Evolutionary conservation across 176 grass and related monocot genomes (phyloP).

Genomic region (Avena insularis): DNA sequence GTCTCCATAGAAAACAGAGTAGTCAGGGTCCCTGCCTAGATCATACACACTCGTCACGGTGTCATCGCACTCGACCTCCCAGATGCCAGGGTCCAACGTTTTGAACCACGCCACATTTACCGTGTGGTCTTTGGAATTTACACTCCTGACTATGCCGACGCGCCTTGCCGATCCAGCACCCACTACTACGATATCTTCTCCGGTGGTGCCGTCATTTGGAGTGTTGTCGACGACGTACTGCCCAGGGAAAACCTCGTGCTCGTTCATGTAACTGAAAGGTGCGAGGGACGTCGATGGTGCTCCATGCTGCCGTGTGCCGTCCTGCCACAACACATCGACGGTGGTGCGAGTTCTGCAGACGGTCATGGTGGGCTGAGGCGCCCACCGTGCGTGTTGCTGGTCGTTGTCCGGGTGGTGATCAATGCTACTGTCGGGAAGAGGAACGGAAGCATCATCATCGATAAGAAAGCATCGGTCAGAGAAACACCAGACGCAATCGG

Average conservation of each 20-base stretch:
- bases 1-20: not conserved
- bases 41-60: not conserved
- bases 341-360: not conserved
- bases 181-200: not conserved
- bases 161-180: not conserved
- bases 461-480: slow-evolving; percentile 13
- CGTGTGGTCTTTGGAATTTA: not conserved
- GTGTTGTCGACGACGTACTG: not conserved
- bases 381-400: not conserved
- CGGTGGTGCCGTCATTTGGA: too few species aligned
- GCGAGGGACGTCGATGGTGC: not conserved
- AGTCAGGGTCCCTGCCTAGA: not conserved
- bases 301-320: not conserved
- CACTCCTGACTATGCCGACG: not conserved
- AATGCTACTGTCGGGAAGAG: not conserved
- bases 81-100: not conserved
- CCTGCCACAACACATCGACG: not conserved
- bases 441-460: not conserved
- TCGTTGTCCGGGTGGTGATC: too few species aligned
- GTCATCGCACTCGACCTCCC: not conserved
- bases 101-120: not conserved
- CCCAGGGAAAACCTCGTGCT: not conserved
- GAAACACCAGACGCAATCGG: not conserved
- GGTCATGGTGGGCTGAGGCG: not conserved
- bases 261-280: not conserved